Conservation (phyloP, 1,284 basidiomycete genomes). For the Leccinum olivaceoglutinosum region DNA sequence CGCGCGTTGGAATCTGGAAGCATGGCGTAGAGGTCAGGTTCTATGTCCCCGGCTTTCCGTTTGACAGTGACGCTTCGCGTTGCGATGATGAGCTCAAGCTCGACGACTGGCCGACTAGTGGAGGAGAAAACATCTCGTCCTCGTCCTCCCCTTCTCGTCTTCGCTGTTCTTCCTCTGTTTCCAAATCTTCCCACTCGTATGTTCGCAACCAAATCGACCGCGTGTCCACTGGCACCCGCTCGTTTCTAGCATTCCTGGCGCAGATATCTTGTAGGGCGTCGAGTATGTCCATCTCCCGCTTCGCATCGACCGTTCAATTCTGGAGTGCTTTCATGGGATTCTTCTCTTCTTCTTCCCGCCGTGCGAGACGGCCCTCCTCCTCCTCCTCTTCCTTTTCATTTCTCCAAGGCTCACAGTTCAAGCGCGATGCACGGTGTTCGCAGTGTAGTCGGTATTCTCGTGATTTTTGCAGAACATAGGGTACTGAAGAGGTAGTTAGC, state of each 20-base stretch:
- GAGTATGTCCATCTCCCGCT: conserved; percentile 97
- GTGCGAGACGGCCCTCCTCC: conserved; percentile 73
- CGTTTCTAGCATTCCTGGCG: conserved; percentile 88
- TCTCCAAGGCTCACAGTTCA: conserved; percentile 94
- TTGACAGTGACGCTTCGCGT: conserved; percentile 56
- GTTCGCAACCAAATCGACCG: conserved; percentile 56
- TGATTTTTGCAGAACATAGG: conserved; percentile 94
- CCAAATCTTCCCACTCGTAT: conserved; percentile 55
- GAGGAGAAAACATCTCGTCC: conserved; percentile 70
- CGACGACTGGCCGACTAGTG: conserved; percentile 19
- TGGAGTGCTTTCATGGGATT: conserved; percentile 98
- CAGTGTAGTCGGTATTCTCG: conserved; percentile 91
- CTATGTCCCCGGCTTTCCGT: conserved; percentile 67
- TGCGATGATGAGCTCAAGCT: conserved; percentile 15
- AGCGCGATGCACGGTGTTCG: conserved; percentile 91
- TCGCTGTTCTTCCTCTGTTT: conserved; percentile 66
- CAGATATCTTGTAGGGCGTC: conserved; percentile 95
- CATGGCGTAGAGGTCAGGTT: conserved; percentile 68
- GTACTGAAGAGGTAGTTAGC: conserved; percentile 46
- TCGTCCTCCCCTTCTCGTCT: conserved; percentile 51
- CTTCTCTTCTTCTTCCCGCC: conserved; percentile 82
- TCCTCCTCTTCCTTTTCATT: conserved; percentile 72
- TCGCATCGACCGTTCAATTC: conserved; percentile 85
- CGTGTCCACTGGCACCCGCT: conserved; percentile 59
- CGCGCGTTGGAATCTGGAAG: conserved; percentile 67